Evolutionary conservation across 768 basidiomycete genomes (phyloP).

Genomic region (Chalciporus chontae): DNA sequence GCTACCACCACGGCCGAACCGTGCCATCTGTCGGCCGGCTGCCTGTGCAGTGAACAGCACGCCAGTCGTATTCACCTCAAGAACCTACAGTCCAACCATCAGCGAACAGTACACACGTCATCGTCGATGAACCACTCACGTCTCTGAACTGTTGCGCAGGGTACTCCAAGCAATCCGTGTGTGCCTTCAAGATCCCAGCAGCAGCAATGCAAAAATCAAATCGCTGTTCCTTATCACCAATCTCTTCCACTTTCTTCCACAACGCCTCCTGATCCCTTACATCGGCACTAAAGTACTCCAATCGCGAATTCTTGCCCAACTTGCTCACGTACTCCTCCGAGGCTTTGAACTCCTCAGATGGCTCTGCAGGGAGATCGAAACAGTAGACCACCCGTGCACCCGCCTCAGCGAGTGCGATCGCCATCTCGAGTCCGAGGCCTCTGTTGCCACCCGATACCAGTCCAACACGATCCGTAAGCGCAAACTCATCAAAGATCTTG

Average conservation of each 20-base stretch:
- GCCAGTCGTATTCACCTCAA: slow-evolving; percentile 63
- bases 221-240: slow-evolving; percentile 64
- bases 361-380: slow-evolving; percentile 54
- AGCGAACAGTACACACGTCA: background rate
- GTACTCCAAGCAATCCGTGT: slow-evolving; percentile 64
- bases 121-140: slow-evolving; percentile 32
- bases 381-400: slow-evolving; percentile 71
- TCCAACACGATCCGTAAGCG: slow-evolving; percentile 52
- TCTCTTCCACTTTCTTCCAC: slow-evolving; percentile 55
- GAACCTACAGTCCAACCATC: slow-evolving; percentile 40
- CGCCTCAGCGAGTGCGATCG: slow-evolving; percentile 66
- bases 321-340: slow-evolving; percentile 49
- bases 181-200: slow-evolving; percentile 62
- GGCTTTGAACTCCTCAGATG: slow-evolving; percentile 55
- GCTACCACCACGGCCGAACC: slow-evolving; percentile 44
- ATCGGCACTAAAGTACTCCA: slow-evolving; percentile 64
- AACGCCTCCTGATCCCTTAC: slow-evolving; percentile 60
- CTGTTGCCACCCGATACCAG: slow-evolving; percentile 64
- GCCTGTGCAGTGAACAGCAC: slow-evolving; percentile 62
- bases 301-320: slow-evolving; percentile 39
- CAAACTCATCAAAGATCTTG: slow-evolving; percentile 61
- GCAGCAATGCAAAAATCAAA: slow-evolving; percentile 79
- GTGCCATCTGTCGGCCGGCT: slow-evolving; percentile 54
- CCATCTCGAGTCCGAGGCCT: slow-evolving; percentile 83
- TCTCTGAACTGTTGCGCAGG: slow-evolving; percentile 61